Percentiles rank a stretch among this genome's conserved stretches.
Conservation (phyloP, 2,329 filamentous ascomycete species). For the Paraconiothyrium brasiliense region DNA sequence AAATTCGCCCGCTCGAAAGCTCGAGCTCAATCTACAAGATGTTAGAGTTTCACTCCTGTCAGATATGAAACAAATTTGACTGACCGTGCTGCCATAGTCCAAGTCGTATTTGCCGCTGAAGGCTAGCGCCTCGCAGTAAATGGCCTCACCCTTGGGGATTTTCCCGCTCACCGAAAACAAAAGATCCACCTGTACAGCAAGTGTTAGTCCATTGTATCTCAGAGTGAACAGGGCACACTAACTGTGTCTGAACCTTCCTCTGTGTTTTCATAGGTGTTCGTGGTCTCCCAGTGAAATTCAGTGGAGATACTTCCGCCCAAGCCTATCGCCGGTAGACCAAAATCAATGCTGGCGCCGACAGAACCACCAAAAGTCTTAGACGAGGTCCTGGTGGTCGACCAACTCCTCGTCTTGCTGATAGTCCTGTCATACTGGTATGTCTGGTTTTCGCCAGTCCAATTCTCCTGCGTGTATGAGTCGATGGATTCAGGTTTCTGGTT, state of each 20-base stretch:
- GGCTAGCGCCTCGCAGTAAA: constrained; percentile 15
- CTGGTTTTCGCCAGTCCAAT: constrained; percentile 15
- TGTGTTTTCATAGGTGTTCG: constrained; percentile 1
- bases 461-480: constrained; percentile 14
- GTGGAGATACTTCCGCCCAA: constrained; percentile 16
- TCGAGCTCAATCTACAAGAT: constrained; percentile 11
- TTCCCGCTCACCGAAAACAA: constrained; percentile 6
- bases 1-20: constrained; percentile 11
- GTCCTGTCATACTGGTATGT: constrained; percentile 6
- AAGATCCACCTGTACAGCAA: background rate
- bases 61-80: background rate
- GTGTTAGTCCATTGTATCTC: background rate
- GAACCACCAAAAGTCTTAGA: constrained; percentile 16
- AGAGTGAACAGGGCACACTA: background rate
- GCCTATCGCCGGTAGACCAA: constrained; percentile 13
- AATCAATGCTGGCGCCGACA: constrained; percentile 13
- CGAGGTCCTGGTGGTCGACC: constrained; percentile 14
- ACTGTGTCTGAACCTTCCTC: constrained; percentile 10
- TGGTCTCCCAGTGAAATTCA: constrained; percentile 14
- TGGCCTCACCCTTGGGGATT: constrained; percentile 15
- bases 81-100: constrained; percentile 15
- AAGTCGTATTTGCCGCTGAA: constrained; percentile 18
- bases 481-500: constrained; percentile 11
- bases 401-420: constrained; percentile 7
- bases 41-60: background rate